Base-by-base conservation (phyloP, 129 eudicot species). In the Dittrichia graveolens region DNA sequence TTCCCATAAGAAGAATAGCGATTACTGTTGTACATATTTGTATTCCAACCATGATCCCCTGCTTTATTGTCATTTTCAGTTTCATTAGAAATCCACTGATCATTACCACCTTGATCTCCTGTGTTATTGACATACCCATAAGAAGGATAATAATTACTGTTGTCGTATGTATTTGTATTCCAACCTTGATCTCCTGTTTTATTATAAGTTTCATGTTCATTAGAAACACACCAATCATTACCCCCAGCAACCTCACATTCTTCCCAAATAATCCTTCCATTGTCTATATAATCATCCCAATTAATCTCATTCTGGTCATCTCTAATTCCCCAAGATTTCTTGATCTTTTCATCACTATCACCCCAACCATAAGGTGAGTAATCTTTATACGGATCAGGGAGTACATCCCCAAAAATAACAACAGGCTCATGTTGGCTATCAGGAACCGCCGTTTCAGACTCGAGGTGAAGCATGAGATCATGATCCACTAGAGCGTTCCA, bases 311-410 rank as follows among this genome's bases (percentile, higher is more conserved):
- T 7, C 10, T 78, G 45, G 16, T 43, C 24, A 64, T 56, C 13
- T 65, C 53, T 53, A 13, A 64, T 45, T 41, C 65, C 72, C 44
- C 71, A 63, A 55, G 61, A 45, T 9, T 47, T 61, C 41, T 67
- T 66, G 2, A 76, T 49, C 43, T 83, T 76, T 24, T 83, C 87
- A 52, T 76, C 89, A 39, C 37, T 42, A 65, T 84, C 90, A 37
- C 96, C 96, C 91, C 94, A 85, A 14, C 96, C 97, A 7, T 66
- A 37, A 39, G 83, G 49, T 35, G 83, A 65, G 67, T 66, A 83
- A 34, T 71, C 73, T 55, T 79, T 78, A 52, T 62, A 78, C 8
- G 81, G 76, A 19, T 65, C 53, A 2, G 82, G 64, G 37, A 83
- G 60, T 50, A 77, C 78, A 40, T 80, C 83, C 16, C 87, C 90